These are phyloP conservation scores for Tetrastigma voinierianum DNA, from an alignment of 164 flowering plant genomes.

Conservation along the genomic window DNA sequence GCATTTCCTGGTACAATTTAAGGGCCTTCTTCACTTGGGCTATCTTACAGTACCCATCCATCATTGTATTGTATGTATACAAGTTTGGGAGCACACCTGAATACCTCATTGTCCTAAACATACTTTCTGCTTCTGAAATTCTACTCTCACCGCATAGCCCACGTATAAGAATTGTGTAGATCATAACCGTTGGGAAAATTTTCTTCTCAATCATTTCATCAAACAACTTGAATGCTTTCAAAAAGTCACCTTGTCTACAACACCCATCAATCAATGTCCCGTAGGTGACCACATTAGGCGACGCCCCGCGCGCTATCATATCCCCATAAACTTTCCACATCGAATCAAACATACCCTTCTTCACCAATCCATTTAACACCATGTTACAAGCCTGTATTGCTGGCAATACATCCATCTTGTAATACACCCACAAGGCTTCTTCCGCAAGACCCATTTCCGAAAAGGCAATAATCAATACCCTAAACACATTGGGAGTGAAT, in stretches of 20 bases:
- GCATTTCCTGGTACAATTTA: constrained; percentile 50
- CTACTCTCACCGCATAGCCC: constrained; percentile 46
- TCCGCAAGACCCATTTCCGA: constrained; percentile 60
- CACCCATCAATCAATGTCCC: constrained; percentile 60
- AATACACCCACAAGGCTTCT: constrained; percentile 68
- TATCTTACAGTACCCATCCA: constrained; percentile 66
- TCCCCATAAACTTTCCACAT: constrained; percentile 53
- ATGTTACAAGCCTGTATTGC: constrained; percentile 51
- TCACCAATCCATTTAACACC: constrained; percentile 53
- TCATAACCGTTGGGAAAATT: constrained; percentile 53
- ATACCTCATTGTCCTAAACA: constrained; percentile 45
- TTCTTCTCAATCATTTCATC: constrained; percentile 54
- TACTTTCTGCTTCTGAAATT: constrained; percentile 44
- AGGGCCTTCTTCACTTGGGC: constrained; percentile 33
- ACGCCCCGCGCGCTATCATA: constrained; percentile 43
- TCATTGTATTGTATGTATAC: constrained; percentile 54
- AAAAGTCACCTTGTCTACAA: constrained; percentile 40
- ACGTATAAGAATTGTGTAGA: constrained; percentile 59
- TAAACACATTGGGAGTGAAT: constrained; percentile 37
- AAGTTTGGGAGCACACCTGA: constrained; percentile 53
- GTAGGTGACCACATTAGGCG: constrained; percentile 53
- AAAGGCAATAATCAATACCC: constrained; percentile 48
- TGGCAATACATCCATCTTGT: constrained; percentile 43
- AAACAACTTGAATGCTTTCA: constrained; percentile 38
- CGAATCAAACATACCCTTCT: constrained; percentile 35